Conservation (phyloP, 257 asterid species). For the Primulina huaijiensis region DNA sequence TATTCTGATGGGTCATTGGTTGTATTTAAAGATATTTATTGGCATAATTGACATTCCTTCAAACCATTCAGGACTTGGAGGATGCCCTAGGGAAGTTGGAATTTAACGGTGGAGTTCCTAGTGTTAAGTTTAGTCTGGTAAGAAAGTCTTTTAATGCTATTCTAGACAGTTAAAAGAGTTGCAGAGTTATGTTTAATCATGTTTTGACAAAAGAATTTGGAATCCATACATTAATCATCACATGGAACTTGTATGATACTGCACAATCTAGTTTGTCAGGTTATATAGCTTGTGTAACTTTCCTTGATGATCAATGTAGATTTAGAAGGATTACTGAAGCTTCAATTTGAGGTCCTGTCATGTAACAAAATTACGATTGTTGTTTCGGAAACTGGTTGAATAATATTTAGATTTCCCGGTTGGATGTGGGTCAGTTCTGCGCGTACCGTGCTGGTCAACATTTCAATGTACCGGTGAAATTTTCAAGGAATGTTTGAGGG, state of each 20-base stretch:
- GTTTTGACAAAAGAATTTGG: background rate
- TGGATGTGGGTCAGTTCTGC: background rate
- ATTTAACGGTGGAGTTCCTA: conserved; percentile 62
- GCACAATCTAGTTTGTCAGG: conserved; percentile 1
- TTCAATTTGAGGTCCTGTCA: background rate
- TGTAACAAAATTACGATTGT: background rate
- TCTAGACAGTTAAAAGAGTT: background rate
- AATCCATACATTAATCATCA: background rate
- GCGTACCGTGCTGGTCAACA: background rate
- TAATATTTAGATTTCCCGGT: background rate
- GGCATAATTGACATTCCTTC: conserved; percentile 24
- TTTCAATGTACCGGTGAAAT: conserved; percentile 1
- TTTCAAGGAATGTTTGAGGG: background rate
- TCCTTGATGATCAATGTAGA: background rate
- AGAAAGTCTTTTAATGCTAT: conserved; percentile 27
- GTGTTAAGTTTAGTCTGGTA: conserved; percentile 91
- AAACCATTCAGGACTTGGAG: conserved; percentile 73
- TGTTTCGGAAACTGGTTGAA: background rate
- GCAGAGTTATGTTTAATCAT: background rate
- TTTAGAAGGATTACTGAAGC: background rate
- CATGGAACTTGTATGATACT: background rate
- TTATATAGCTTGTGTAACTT: background rate
- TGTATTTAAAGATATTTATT: conserved; percentile 2
- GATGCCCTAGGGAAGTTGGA: conserved; percentile 68
- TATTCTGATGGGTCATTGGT: conserved; percentile 11